phyloP scores from a whole-genome alignment of 2,329 filamentous ascomycete species.

The Clonostachys chloroleuca region DNA sequence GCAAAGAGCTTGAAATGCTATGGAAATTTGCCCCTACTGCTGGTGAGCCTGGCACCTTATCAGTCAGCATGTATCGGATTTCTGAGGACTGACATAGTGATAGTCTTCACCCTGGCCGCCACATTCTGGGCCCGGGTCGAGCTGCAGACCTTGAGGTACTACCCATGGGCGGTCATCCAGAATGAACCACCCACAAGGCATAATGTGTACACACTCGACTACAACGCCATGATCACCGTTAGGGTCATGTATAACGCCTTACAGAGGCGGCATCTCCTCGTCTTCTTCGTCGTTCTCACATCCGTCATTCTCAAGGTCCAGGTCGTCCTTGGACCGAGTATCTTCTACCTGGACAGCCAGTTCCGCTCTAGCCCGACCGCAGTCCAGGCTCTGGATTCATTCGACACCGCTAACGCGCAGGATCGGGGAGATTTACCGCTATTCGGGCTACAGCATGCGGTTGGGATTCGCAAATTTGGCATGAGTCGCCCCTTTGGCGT shows the following conservation, averaged over 20 bases:
- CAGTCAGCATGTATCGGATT: background rate
- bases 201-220: background rate
- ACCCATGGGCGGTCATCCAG: background rate
- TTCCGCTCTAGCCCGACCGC: background rate
- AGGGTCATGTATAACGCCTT: background rate
- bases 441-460: background rate
- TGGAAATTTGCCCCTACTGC: background rate
- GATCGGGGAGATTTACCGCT: background rate
- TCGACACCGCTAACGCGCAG: background rate
- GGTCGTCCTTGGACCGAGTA: background rate
- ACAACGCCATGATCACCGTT: background rate
- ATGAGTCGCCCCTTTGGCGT: background rate
- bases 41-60: background rate
- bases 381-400: background rate
- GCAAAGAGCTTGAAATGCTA: background rate
- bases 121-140: background rate
- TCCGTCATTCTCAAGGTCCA: background rate
- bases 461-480: background rate
- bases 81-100: background rate
- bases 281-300: background rate
- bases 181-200: background rate
- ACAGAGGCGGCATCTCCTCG: background rate
- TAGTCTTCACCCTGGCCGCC: background rate
- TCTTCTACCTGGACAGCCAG: background rate
- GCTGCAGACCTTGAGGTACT: background rate